These are phyloP conservation scores for Paraleonurus japonicus DNA, from an alignment of 257 asterid genomes.

Conservation along the genomic window DNA sequence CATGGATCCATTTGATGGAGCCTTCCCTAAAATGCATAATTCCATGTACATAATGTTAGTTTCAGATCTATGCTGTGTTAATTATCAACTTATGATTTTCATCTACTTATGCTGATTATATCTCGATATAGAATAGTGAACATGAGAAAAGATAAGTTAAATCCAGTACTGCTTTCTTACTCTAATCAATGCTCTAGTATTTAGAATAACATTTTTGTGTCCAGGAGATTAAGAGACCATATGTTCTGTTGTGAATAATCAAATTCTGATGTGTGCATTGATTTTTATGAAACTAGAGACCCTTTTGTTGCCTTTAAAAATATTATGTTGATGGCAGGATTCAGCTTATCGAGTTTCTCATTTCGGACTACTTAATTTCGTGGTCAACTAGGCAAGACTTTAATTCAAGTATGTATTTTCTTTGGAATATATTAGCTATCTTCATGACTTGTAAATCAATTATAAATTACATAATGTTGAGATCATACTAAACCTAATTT, in stretches of 20 bases:
- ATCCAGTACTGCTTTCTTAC: not conserved
- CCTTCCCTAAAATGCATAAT: constrained; percentile 67
- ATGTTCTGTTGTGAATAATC: constrained; percentile 2
- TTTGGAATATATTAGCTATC: constrained; percentile 10
- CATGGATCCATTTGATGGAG: constrained; percentile 83
- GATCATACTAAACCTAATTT: constrained; percentile 2
- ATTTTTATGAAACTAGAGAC: not conserved
- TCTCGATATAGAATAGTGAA: not conserved
- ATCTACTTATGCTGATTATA: not conserved
- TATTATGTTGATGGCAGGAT: constrained; percentile 63
- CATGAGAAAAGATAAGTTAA: not conserved
- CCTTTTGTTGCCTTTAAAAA: constrained; percentile 8
- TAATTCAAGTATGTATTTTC: constrained; percentile 50
- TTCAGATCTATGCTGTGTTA: not conserved
- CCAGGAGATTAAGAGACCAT: not conserved
- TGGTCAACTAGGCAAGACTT: constrained; percentile 70
- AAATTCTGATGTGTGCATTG: not conserved
- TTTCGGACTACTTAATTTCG: constrained; percentile 63
- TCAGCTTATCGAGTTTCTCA: constrained; percentile 85
- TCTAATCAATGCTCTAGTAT: not conserved
- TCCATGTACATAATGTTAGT: constrained; percentile 81
- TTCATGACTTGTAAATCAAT: constrained; percentile 9
- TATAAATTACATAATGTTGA: not conserved
- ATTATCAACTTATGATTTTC: constrained; percentile 9
- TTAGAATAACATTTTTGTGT: not conserved